Conservation (phyloP, 352 stramenopile species). For the Phytopythium sindhum region DNA sequence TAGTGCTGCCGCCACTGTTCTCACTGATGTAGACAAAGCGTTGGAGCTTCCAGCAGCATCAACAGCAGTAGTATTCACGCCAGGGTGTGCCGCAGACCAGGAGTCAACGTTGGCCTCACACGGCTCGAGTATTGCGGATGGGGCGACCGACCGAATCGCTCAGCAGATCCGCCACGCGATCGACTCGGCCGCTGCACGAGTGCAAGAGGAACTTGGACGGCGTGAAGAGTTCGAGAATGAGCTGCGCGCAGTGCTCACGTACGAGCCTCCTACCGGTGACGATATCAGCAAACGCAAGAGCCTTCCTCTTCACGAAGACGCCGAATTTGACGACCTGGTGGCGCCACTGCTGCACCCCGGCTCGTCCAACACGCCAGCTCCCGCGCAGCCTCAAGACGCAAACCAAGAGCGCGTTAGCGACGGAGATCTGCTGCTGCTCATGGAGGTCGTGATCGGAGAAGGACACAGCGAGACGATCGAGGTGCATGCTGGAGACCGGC, state of each 20-base stretch:
- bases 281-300: neutral
- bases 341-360: conserved; percentile 2
- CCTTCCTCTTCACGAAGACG: neutral
- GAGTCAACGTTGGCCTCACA: neutral
- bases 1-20: too few species aligned
- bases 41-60: neutral
- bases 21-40: neutral
- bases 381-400: neutral
- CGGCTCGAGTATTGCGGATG: conserved; percentile 16
- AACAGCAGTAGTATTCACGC: neutral
- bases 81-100: neutral
- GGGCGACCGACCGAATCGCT: conserved; percentile 43
- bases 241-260: conserved; percentile 18
- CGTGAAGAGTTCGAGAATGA: conserved; percentile 40
- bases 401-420: neutral
- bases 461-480: conserved; percentile 69
- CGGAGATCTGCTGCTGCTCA: conserved; percentile 58
- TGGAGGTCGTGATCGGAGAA: conserved; percentile 76
- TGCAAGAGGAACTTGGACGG: conserved; percentile 32
- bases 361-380: neutral
- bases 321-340: conserved; percentile 6
- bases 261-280: neutral
- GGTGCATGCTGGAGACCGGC: conserved; percentile 49
- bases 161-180: conserved; percentile 56
- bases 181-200: conserved; percentile 38